Evolutionary conservation across 1,284 basidiomycete genomes (phyloP).

Genomic region (Hypsizygus ulmarius): DNA sequence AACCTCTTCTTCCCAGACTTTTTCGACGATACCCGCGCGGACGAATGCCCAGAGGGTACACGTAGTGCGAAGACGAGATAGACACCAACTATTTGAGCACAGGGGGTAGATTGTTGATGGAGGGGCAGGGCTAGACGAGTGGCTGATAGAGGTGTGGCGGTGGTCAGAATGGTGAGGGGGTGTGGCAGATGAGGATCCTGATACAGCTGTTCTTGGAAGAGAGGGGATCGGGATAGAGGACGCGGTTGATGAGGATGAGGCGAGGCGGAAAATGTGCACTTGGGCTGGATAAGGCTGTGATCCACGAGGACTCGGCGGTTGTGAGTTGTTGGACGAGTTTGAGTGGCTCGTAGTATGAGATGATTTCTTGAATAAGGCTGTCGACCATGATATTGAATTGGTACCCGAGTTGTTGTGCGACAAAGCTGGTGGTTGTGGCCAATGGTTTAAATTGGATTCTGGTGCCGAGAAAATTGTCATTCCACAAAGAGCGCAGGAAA

Average conservation of each 20-base stretch:
- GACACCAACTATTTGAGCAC: slow-evolving; percentile 76
- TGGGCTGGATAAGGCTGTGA: slow-evolving; percentile 35
- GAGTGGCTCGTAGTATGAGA: slow-evolving; percentile 11
- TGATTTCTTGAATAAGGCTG: slow-evolving; percentile 54
- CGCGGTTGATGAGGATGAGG: slow-evolving; percentile 30
- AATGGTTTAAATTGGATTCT: slow-evolving; percentile 24
- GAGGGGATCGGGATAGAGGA: slow-evolving; percentile 27
- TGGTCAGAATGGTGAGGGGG: slow-evolving; percentile 21
- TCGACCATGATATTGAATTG: slow-evolving; percentile 47
- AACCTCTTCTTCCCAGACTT: slow-evolving; percentile 82
- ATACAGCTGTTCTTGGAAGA: slow-evolving; percentile 28
- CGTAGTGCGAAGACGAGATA: slow-evolving; percentile 76
- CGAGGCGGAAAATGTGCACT: slow-evolving; percentile 62
- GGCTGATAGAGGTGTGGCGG: slow-evolving; percentile 3
- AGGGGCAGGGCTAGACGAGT: slow-evolving; percentile 7
- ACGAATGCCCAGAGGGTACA: slow-evolving; percentile 92
- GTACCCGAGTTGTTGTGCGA: slow-evolving; percentile 17
- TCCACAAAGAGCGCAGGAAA: slow-evolving; percentile 77
- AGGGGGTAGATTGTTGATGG: slow-evolving; percentile 64
- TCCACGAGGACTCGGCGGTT: slow-evolving; percentile 21
- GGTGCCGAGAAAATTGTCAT: slow-evolving; percentile 47
- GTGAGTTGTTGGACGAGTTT: slow-evolving; percentile 14
- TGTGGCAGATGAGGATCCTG: slow-evolving; percentile 24
- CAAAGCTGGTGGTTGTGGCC: slow-evolving; percentile 23
- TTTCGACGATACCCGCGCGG: slow-evolving; percentile 76